Percentiles rank a stretch among this genome's conserved stretches.
phyloP scores from a whole-genome alignment of 1,139 yeast species.

The Zygoascus meyerae region DNA sequence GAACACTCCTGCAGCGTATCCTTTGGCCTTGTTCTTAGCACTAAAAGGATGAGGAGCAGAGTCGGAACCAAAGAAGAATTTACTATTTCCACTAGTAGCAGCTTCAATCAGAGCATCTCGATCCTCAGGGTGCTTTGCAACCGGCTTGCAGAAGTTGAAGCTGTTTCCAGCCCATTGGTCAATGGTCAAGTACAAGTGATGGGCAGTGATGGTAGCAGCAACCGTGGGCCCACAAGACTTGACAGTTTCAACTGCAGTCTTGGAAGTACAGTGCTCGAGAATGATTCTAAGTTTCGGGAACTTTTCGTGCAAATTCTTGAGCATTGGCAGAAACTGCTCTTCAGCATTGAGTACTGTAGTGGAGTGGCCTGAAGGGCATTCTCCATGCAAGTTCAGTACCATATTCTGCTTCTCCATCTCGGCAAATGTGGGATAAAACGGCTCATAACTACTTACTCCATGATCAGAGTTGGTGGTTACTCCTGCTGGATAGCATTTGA shows the following conservation, averaged over 20 bases:
- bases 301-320: constrained; percentile 65
- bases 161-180: constrained; percentile 98
- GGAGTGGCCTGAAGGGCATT: constrained; percentile 62
- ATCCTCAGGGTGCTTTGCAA: constrained; percentile 87
- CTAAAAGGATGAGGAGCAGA: constrained; percentile 93
- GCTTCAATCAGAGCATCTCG: constrained; percentile 74
- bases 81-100: constrained; percentile 87
- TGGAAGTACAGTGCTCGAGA: constrained; percentile 92
- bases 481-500: constrained; percentile 97
- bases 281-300: constrained; percentile 86
- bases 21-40: constrained; percentile 66
- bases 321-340: constrained; percentile 86
- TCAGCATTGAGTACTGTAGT: constrained; percentile 94
- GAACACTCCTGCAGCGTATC: constrained; percentile 96
- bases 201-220: constrained; percentile 94
- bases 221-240: constrained; percentile 66
- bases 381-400: constrained; percentile 90
- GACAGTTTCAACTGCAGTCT: constrained; percentile 76
- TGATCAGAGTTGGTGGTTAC: constrained; percentile 92
- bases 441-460: constrained; percentile 87
- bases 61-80: constrained; percentile 94
- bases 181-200: constrained; percentile 79
- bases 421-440: constrained; percentile 80
- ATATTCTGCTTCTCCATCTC: constrained; percentile 76
- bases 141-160: constrained; percentile 93